Conservation (phyloP, 306 rosid genomes). For the Casuarina equisetifolia region DNA sequence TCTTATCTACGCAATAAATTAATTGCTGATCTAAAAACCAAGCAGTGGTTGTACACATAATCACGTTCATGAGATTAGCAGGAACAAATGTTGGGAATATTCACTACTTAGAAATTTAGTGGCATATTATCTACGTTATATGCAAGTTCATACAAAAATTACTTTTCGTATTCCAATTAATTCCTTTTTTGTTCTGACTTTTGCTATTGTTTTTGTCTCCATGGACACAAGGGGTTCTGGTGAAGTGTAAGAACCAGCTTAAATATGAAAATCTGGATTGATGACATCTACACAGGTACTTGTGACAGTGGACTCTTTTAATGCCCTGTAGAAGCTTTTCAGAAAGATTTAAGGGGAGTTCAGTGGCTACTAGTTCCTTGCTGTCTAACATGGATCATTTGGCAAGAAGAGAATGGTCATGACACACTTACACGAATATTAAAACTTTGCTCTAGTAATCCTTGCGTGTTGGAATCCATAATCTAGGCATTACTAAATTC, state of each 20-base stretch:
- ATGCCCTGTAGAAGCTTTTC: background rate
- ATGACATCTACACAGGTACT: background rate
- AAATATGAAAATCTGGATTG: background rate
- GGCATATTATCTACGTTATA: background rate
- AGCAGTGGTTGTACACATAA: background rate
- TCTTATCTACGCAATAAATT: background rate
- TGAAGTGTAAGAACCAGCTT: background rate
- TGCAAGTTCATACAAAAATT: background rate
- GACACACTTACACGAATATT: background rate
- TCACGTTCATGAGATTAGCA: background rate
- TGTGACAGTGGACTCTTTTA: background rate
- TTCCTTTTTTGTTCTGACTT: background rate
- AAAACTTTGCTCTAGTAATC: background rate
- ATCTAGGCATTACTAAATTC: background rate
- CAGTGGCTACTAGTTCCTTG: background rate
- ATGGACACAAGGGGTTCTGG: background rate
- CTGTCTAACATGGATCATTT: background rate
- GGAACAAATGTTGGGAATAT: background rate
- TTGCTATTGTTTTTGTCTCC: background rate
- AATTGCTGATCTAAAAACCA: slow-evolving; percentile 8
- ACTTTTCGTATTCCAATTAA: background rate
- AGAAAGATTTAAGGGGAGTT: background rate
- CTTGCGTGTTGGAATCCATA: background rate
- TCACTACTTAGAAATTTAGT: too few relatives aligned
- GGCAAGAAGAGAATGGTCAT: background rate